Evolutionary conservation across 2,329 filamentous ascomycete genomes (phyloP), one percentile per base, ranked within the genome.

Genomic region (Coleophoma cylindrospora): DNA sequence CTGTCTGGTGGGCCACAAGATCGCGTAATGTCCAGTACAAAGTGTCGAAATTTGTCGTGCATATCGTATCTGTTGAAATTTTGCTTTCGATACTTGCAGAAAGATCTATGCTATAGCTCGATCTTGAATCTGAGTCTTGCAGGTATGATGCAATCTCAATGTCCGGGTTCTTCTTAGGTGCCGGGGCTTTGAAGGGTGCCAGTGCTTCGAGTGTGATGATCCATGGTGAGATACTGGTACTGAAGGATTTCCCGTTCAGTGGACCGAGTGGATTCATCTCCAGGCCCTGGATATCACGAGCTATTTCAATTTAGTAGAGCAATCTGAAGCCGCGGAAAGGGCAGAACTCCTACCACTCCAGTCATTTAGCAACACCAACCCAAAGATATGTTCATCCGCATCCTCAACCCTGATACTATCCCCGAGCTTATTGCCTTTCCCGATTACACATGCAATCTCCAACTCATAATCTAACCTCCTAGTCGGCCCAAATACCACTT

Each of bases 251-350:
- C 2, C 75, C 73, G 46, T 83, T 81, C 47, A 84, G 72, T 0
- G 82, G 82, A 0, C 81, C 81, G 0, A 84, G 65, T 0, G 80
- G 80, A 3, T 68, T 69, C 80, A 84, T 84, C 56, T 85, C 82
- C 19, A 79, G 68, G 0, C 66, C 72, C 61, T 85, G 81, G 17
- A 86, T 79, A 59, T 85, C 81, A n/a, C 81, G 70, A 17, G 80
- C 76, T 67, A 48, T 11, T 43, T 19, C 50, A 9, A 27, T 40
- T 40, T 7, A 50, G 11, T 51, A 15, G 17, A 8, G 40, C 4
- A 19, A n/a, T 5, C 14, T 11, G 22, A 13, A 14, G 19, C 34
- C 15, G 52, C n/a, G 8, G 27, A 40, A 43, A 44, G 37, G 34
- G 32, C 17, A 21, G 13, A 61, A 19, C 2, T 3, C 64, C 59